Evolutionary conservation across 2,329 filamentous ascomycete species (phyloP).

Genomic region (Aureobasidium subglaciale): DNA sequence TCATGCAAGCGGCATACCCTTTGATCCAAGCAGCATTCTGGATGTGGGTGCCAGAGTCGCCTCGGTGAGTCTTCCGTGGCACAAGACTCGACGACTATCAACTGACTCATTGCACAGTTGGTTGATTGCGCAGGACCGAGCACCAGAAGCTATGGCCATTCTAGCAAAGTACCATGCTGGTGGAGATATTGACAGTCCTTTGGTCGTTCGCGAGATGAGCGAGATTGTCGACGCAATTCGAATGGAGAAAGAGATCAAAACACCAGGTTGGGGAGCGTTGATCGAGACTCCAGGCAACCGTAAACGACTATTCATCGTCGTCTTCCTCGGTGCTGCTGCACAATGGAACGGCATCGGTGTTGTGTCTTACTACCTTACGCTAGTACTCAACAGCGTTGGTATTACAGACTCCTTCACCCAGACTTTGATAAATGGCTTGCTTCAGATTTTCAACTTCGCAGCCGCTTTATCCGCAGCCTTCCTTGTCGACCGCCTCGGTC

Average conservation of each 20-base stretch:
- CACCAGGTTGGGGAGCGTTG: conserved; percentile 45
- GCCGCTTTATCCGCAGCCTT: conserved; percentile 45
- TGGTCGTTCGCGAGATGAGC: conserved; percentile 58
- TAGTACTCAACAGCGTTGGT: conserved; percentile 26
- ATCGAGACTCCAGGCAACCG: conserved; percentile 53
- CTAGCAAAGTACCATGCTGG: conserved; percentile 57
- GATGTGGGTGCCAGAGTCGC: conserved; percentile 57
- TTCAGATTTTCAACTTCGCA: conserved; percentile 52
- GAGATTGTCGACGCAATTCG: conserved; percentile 60
- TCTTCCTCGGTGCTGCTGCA: conserved; percentile 39
- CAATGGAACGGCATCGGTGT: conserved; percentile 49
- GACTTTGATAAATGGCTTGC: conserved; percentile 43
- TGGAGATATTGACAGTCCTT: conserved; percentile 45
- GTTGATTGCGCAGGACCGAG: conserved; percentile 56
- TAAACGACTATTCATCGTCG: conserved; percentile 44
- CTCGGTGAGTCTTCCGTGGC: conserved; percentile 27
- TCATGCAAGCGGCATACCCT: conserved; percentile 43
- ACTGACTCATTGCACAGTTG: conserved; percentile 35
- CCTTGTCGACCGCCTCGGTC: conserved; percentile 27
- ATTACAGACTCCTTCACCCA: conserved; percentile 26
- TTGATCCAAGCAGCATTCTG: conserved; percentile 46
- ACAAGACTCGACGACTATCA: too few relatives aligned
- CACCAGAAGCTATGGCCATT: conserved; percentile 56
- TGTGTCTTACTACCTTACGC: conserved; percentile 32
- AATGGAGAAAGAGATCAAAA: conserved; percentile 41